A percentile compares a stretch with the other conserved stretches of the same genome.
Evolutionary conservation across 805 yeast genomes (phyloP).

Genomic region (Candida pini): DNA sequence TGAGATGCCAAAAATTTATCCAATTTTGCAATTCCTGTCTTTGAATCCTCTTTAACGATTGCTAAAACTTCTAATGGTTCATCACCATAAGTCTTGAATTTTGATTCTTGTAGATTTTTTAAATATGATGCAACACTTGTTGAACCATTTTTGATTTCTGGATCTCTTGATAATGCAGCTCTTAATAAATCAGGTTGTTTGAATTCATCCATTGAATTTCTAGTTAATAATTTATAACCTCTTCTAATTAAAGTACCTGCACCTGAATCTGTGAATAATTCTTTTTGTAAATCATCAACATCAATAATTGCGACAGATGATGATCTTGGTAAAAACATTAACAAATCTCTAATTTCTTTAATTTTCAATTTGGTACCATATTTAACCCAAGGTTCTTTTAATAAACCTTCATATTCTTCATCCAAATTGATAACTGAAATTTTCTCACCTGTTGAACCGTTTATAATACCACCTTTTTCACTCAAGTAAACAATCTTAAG

Average conservation of each 20-base stretch:
- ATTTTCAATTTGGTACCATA: constrained; percentile 97
- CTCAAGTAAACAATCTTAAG: constrained; percentile 92
- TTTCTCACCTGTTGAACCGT: constrained; percentile 88
- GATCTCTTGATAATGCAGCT: constrained; percentile 69
- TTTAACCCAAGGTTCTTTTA: constrained; percentile 96
- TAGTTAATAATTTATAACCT: constrained; percentile 81
- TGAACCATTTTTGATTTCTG: constrained; percentile 64
- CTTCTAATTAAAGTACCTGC: constrained; percentile 98
- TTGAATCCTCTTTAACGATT: constrained; percentile 52
- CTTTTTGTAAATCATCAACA: constrained; percentile 92
- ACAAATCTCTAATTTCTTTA: constrained; percentile 90
- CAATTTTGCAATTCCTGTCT: constrained; percentile 52
- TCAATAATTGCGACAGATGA: constrained; percentile 97
- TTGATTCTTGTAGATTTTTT: constrained; percentile 54
- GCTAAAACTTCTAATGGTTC: constrained; percentile 95
- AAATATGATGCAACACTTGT: constrained; percentile 78
- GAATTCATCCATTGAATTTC: constrained; percentile 66
- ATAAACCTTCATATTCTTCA: constrained; percentile 86
- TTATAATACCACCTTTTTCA: constrained; percentile 96
- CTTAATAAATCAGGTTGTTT: constrained; percentile 71
- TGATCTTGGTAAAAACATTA: constrained; percentile 91
- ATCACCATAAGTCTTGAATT: constrained; percentile 83
- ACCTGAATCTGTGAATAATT: constrained; percentile 96
- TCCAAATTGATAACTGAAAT: constrained; percentile 88
- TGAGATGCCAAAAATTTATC: constrained; percentile 85